A percentile compares a stretch with the other conserved stretches of the same genome.
Evolutionary conservation across 768 basidiomycete species (phyloP).

Genomic region (Lactarius hengduanensis): DNA sequence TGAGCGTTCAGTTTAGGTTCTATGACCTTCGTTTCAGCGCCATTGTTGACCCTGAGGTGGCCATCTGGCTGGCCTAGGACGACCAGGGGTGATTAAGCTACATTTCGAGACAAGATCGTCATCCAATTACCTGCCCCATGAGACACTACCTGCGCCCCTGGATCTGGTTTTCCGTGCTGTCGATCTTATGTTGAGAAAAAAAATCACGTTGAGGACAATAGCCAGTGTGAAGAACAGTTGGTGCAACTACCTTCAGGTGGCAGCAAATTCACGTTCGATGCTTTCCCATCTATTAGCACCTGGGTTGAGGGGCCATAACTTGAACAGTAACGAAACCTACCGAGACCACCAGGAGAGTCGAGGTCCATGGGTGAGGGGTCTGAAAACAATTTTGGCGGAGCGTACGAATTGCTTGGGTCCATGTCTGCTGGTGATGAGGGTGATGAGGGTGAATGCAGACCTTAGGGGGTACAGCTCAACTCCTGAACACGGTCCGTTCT

Average conservation of each 20-base stretch:
- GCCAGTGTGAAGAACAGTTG: not conserved
- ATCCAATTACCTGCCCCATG: not conserved
- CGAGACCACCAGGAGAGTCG: too few species aligned
- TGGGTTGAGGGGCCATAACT: not conserved
- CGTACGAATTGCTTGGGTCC: too few species aligned
- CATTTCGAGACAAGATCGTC: not conserved
- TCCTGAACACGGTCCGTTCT: too few species aligned
- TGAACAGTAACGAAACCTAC: too few species aligned
- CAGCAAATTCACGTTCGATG: not conserved
- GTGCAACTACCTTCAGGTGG: not conserved
- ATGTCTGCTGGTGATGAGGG: too few species aligned
- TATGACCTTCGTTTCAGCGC: not conserved
- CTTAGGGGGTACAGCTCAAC: too few species aligned
- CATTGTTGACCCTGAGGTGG: not conserved
- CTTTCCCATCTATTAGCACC: not conserved
- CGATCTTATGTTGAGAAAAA: not conserved
- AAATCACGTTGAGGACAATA: not conserved
- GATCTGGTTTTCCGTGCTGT: not conserved
- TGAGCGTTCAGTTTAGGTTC: not conserved
- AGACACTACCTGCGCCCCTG: not conserved
- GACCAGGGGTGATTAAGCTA: not conserved
- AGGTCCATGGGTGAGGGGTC: too few species aligned
- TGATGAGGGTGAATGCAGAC: too few species aligned
- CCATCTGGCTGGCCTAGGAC: not conserved
- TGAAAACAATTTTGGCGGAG: too few species aligned